phyloP scores from a whole-genome alignment of 176 grass and related monocot species.

The Rhynchospora tenuis region DNA sequence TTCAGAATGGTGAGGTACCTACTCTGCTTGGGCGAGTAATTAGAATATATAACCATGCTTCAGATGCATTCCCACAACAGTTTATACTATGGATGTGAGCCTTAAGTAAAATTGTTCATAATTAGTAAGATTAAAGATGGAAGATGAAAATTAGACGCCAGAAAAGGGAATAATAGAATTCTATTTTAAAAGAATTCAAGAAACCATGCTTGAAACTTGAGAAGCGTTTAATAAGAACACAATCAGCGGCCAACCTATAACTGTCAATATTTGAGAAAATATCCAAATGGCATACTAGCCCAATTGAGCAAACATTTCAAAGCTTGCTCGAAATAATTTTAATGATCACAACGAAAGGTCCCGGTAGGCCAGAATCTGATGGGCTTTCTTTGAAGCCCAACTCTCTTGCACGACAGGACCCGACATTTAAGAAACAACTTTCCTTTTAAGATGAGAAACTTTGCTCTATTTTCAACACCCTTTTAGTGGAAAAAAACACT shows the following conservation, averaged over 20 bases:
- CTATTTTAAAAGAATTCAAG: background rate
- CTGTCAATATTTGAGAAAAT: background rate
- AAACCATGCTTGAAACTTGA: background rate
- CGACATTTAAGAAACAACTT: background rate
- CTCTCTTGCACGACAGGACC: background rate
- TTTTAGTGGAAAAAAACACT: too few relatives aligned
- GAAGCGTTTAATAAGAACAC: background rate
- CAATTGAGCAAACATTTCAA: too few relatives aligned
- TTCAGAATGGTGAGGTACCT: background rate
- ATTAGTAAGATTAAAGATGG: background rate
- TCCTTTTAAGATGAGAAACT: too few relatives aligned
- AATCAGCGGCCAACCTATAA: background rate
- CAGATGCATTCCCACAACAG: background rate
- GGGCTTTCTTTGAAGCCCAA: background rate
- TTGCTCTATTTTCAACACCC: too few relatives aligned
- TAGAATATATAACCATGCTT: background rate
- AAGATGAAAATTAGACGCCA: background rate
- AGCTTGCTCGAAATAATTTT: background rate
- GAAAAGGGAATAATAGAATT: background rate
- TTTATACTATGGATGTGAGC: background rate
- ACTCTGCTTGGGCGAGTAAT: background rate
- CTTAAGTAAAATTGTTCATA: background rate
- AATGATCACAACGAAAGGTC: background rate
- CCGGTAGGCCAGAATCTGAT: background rate
- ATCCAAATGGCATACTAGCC: background rate